Conservation (phyloP, 345 rosid species). For the Aegle marmelos region DNA sequence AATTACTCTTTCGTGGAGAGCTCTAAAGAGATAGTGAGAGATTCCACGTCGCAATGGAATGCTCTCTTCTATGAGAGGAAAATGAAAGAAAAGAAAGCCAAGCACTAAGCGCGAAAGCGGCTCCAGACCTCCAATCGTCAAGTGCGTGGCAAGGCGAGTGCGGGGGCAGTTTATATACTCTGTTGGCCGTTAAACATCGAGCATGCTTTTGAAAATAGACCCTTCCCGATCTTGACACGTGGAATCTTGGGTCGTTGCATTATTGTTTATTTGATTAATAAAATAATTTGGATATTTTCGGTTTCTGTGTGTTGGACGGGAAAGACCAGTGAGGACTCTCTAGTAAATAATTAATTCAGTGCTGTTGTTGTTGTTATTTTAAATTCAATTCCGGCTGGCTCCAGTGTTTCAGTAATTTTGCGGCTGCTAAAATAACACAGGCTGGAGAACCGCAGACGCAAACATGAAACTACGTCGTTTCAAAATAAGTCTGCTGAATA, state of each 20-base stretch:
- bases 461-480: background rate
- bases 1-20: background rate
- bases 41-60: conserved; percentile 15
- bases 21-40: background rate
- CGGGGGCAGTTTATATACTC: conserved; percentile 12
- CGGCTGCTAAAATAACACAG: background rate
- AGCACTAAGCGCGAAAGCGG: no score
- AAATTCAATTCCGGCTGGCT: background rate
- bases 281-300: conserved; percentile 2
- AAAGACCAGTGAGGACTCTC: conserved; percentile 1
- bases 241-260: background rate
- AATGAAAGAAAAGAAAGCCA: background rate
- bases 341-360: background rate
- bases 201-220: background rate
- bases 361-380: background rate
- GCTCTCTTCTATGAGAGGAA: conserved; percentile 19
- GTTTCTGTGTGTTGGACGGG: no score
- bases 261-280: background rate
- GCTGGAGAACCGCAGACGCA: background rate
- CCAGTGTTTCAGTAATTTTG: background rate
- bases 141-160: background rate
- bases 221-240: conserved; percentile 24
- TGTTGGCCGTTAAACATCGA: background rate
- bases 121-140: background rate
- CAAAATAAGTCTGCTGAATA: background rate